Evolutionary conservation across 1,284 basidiomycete genomes (phyloP).

Genomic region (Rhizoctonia solani): DNA sequence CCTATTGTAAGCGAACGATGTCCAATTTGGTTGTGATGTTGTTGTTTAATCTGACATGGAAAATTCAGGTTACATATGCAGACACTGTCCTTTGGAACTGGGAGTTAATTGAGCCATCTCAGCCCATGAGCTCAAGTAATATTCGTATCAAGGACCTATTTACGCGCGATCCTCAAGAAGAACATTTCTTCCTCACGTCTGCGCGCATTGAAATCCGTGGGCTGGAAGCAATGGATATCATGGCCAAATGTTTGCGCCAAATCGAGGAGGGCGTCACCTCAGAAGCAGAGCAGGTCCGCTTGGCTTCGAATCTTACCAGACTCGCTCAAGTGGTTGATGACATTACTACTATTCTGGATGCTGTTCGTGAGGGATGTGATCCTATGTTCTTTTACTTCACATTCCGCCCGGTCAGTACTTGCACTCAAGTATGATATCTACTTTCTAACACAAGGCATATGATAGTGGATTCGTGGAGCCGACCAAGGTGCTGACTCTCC

Average conservation of each 20-base stretch:
- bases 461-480: conserved; percentile 28
- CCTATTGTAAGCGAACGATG: conserved; percentile 48
- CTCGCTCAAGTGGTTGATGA: conserved; percentile 52
- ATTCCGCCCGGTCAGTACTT: conserved; percentile 58
- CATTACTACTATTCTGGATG: conserved; percentile 48
- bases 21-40: background rate
- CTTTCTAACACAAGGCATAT: background rate
- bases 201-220: conserved; percentile 57
- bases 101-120: conserved; percentile 45
- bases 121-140: conserved; percentile 44
- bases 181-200: conserved; percentile 58
- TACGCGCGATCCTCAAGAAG: conserved; percentile 54
- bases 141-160: conserved; percentile 49
- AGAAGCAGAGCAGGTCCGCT: conserved; percentile 37
- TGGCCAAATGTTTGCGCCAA: conserved; percentile 47
- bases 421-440: conserved; percentile 47
- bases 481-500: conserved; percentile 27
- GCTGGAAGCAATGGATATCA: conserved; percentile 56
- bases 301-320: conserved; percentile 49
- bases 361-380: conserved; percentile 52
- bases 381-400: conserved; percentile 58
- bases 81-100: conserved; percentile 61
- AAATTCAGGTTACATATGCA: conserved; percentile 54
- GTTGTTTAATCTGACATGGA: background rate
- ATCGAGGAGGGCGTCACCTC: conserved; percentile 56